Evolutionary conservation across 257 asterid species (phyloP).

Genomic region (Gentiana macrophylla): DNA sequence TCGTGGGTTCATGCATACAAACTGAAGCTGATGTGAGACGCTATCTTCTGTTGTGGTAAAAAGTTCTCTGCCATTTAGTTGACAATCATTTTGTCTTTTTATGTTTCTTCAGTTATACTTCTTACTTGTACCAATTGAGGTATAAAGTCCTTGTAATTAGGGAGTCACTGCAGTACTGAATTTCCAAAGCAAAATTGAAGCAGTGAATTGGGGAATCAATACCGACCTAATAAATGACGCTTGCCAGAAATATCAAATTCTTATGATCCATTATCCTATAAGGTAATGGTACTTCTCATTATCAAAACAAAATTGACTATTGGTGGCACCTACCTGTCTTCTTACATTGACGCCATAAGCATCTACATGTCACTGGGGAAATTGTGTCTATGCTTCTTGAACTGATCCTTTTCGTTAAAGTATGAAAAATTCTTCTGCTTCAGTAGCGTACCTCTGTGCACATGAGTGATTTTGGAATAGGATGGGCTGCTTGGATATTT

Average conservation of each 20-base stretch:
- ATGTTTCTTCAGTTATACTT: slow-evolving; percentile 1
- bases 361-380: neutral
- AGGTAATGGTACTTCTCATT: slow-evolving; percentile 32
- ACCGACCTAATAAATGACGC: slow-evolving; percentile 54
- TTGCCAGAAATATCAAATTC: slow-evolving; percentile 64
- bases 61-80: slow-evolving; percentile 11
- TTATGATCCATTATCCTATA: slow-evolving; percentile 91
- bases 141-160: slow-evolving; percentile 39
- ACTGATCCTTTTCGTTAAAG: neutral
- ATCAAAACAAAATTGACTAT: neutral
- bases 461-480: neutral
- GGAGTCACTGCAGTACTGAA: slow-evolving; percentile 94
- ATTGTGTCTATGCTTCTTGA: neutral
- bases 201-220: slow-evolving; percentile 87
- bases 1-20: slow-evolving; percentile 91
- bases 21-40: slow-evolving; percentile 61
- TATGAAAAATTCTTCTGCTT: neutral
- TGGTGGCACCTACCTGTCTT: neutral
- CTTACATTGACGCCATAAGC: neutral
- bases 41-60: slow-evolving; percentile 59
- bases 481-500: no score
- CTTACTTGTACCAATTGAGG: slow-evolving; percentile 13
- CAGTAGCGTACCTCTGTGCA: neutral
- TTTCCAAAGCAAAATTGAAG: slow-evolving; percentile 77
- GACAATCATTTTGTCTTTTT: neutral